A percentile compares a stretch with the other conserved stretches of the same genome.
Evolutionary conservation across 495 filamentous ascomycete species (phyloP).

Genomic region (Hyaloscypha bicolor): DNA sequence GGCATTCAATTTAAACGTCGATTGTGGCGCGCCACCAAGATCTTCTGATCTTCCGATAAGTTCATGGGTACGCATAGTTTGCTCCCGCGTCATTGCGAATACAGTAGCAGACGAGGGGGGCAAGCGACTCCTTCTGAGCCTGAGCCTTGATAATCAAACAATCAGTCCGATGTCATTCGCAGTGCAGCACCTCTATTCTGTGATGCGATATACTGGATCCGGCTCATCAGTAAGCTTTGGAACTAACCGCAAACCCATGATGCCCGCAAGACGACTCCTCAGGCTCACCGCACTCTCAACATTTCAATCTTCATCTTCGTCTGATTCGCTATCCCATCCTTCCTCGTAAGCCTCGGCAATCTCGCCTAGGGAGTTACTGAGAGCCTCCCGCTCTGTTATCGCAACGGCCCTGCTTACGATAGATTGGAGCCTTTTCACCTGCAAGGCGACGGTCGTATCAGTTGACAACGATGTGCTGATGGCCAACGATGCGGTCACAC

Average conservation of each 20-base stretch:
- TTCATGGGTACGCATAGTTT: background rate
- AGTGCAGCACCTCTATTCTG: too few relatives aligned
- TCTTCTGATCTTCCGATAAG: background rate
- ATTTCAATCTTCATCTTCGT: conserved; percentile 73
- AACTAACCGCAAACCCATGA: background rate
- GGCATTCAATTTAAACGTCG: background rate
- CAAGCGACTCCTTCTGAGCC: background rate
- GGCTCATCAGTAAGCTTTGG: background rate
- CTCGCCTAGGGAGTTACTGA: conserved; percentile 81
- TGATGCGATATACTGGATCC: background rate
- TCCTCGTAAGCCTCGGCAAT: conserved; percentile 87
- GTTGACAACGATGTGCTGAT: conserved; percentile 67
- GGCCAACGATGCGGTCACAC: conserved; percentile 43
- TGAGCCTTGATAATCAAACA: background rate
- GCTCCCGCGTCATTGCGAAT: background rate
- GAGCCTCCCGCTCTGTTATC: conserved; percentile 77
- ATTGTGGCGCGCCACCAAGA: background rate
- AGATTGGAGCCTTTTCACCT: conserved; percentile 66
- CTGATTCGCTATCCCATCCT: conserved; percentile 85
- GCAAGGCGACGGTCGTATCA: conserved; percentile 67
- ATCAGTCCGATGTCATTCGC: background rate
- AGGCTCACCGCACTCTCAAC: conserved; percentile 1
- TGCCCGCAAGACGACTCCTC: background rate
- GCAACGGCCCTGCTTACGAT: conserved; percentile 60
- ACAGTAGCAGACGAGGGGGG: background rate